Evolutionary conservation across 257 asterid species (phyloP), one percentile per base, ranked within the genome.

Genomic region (Solanum rostratum): DNA sequence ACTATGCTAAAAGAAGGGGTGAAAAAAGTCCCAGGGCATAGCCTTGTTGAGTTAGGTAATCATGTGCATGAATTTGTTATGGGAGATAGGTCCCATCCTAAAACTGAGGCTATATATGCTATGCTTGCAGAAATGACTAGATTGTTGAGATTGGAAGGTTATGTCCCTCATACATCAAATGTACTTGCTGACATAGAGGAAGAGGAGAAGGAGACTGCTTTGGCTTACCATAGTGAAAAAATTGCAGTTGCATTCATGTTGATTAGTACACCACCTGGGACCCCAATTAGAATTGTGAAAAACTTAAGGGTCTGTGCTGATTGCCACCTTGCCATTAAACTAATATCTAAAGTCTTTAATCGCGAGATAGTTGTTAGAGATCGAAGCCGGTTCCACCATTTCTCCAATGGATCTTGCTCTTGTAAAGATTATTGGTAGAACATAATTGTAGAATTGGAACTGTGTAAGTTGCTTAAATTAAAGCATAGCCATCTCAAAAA

Each of bases 181-280:
- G 95, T 95, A 88, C 94, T 90, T 55, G 94, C 98, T 41, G 98
- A 95, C 53, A 92, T 95, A 71, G 97, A 95, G 90, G 97, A 95
- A 83, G 97, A 95, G 87, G 98, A 93, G 90, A 95, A 95, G 90
- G 98, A 93, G 90, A 88, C 93, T 10, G 97, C 98, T 50, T 80
- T 95, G 86, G 85, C 91, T 22, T 92, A 92, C 85, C 98, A 95
- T 22, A 95, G 97, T 66, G 98, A 95, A 91, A 95, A 95, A 90
- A 93, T 93, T 46, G 98, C 97, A 14, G 52, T 95, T 84, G 97
- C 97, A 2, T 93, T 95, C 79, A 91, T 80, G 83, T 85, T 95
- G 89, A 95, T 95, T 54, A 93, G 85, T 84, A 91, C 97, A 11
- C 90, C 94, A 7, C 90, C 88, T 0, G 91, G 97, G 83, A 84